A percentile compares a stretch with the other conserved stretches of the same genome.
phyloP scores from a whole-genome alignment of 2,329 filamentous ascomycete genomes.

The Ustilaginoidea virens region DNA sequence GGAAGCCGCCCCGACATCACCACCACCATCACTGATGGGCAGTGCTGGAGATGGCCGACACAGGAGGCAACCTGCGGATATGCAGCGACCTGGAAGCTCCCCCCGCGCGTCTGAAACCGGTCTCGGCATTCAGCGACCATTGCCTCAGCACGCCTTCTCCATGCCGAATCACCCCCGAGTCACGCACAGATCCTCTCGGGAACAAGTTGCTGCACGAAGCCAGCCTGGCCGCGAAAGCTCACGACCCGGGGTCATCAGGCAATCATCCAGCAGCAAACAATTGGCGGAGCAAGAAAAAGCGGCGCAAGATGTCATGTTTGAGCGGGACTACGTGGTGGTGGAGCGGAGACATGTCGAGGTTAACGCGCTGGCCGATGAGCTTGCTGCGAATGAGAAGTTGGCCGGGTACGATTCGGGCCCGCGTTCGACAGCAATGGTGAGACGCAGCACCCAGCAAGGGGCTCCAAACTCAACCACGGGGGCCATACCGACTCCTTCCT shows the following conservation, averaged over 20 bases:
- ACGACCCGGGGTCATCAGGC: slow-evolving; percentile 8
- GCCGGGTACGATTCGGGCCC: slow-evolving; percentile 32
- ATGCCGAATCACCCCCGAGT: slow-evolving; percentile 27
- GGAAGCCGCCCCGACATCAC: slow-evolving; percentile 25
- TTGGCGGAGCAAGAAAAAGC: slow-evolving; percentile 52
- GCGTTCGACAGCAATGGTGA: slow-evolving; percentile 48
- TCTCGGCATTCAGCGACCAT: slow-evolving; percentile 34
- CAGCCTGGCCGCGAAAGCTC: slow-evolving; percentile 10
- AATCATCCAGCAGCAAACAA: slow-evolving; percentile 10
- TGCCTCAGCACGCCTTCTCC: slow-evolving; percentile 30
- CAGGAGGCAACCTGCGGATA: slow-evolving; percentile 13
- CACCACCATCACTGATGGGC: slow-evolving; percentile 17
- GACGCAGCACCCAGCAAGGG: slow-evolving; percentile 67
- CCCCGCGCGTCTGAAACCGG: slow-evolving; percentile 32
- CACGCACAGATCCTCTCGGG: slow-evolving; percentile 10
- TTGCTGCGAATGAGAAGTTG: slow-evolving; percentile 66
- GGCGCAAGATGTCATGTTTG: slow-evolving; percentile 77
- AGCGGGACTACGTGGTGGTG: slow-evolving; percentile 88
- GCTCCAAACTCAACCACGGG: slow-evolving; percentile 52
- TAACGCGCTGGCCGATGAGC: slow-evolving; percentile 89
- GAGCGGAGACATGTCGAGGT: slow-evolving; percentile 94
- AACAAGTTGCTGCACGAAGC: slow-evolving; percentile 17
- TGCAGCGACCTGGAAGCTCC: slow-evolving; percentile 22
- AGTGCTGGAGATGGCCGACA: slow-evolving; percentile 24
- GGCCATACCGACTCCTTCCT: slow-evolving; percentile 49